These are phyloP conservation scores for Lunularia cruciata DNA, from an alignment of 225 moss, liverwort and hornwort species.

Conservation along the genomic window DNA sequence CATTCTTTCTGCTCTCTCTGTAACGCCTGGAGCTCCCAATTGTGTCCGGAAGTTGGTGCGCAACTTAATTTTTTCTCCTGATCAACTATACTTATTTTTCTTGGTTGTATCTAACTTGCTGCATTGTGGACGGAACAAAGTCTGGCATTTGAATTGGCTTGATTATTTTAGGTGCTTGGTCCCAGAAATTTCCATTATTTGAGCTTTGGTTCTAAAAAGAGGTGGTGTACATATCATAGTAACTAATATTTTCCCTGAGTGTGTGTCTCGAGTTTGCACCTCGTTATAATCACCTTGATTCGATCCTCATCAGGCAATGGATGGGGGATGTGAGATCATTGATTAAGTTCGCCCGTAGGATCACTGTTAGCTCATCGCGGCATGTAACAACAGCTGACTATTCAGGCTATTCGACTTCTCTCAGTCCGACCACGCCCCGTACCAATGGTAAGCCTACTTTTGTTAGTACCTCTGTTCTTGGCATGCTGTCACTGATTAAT, in stretches of 20 bases:
- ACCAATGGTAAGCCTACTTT: slow-evolving; percentile 12
- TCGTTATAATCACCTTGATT: neutral
- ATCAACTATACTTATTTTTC: neutral
- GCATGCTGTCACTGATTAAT: neutral
- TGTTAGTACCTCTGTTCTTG: neutral
- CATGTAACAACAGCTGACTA: slow-evolving; percentile 10
- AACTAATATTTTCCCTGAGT: neutral
- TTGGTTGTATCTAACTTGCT: neutral
- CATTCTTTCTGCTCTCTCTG: neutral
- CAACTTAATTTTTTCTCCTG: neutral
- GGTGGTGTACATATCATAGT: neutral
- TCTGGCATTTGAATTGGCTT: neutral
- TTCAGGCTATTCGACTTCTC: slow-evolving; percentile 30
- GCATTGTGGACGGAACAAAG: neutral
- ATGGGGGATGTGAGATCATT: slow-evolving; percentile 21
- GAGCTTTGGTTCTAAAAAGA: neutral
- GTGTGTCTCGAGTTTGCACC: too few species aligned
- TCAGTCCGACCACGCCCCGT: slow-evolving; percentile 20
- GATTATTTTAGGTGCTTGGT: neutral
- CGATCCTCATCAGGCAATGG: slow-evolving; percentile 31
- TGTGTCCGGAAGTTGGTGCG: too few species aligned
- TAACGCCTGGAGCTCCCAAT: too few species aligned
- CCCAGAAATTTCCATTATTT: too few species aligned
- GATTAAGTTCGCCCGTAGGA: neutral
- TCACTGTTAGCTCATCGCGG: slow-evolving; percentile 7